Evolutionary conservation across 1,284 basidiomycete genomes (phyloP).

Genomic region (Ustilago loliicola): DNA sequence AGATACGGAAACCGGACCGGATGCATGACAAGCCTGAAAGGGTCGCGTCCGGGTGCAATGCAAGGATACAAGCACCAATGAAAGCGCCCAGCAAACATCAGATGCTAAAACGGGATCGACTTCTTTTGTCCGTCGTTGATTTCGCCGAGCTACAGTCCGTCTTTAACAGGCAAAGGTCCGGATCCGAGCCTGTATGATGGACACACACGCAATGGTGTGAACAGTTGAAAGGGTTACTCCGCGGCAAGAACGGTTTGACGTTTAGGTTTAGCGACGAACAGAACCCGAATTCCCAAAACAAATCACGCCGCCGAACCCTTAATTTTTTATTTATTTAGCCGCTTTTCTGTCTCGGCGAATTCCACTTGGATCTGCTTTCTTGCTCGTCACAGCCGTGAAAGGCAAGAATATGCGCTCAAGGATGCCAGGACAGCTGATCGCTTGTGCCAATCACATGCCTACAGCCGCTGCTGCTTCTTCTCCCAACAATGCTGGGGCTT

Average conservation of each 20-base stretch:
- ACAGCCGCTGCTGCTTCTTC: no score
- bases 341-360: neutral
- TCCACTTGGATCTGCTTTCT: neutral
- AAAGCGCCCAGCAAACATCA: neutral
- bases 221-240: neutral
- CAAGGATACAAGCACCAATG: no score
- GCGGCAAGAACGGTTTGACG: neutral
- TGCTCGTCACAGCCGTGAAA: neutral
- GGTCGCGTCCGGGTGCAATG: neutral
- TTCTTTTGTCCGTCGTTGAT: neutral
- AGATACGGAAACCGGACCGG: neutral
- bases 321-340: neutral
- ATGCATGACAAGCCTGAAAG: neutral
- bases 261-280: conserved; percentile 10
- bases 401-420: neutral
- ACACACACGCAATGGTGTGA: neutral
- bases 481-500: neutral
- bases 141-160: conserved; percentile 1
- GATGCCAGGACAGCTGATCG: neutral
- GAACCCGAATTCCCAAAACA: neutral
- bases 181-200: neutral
- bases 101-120: neutral
- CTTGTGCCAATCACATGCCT: conserved; percentile 1
- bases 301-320: neutral
- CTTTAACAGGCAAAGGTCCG: neutral